Evolutionary conservation across 1,284 basidiomycete genomes (phyloP).

Genomic region (Laetiporus sulphureus): DNA sequence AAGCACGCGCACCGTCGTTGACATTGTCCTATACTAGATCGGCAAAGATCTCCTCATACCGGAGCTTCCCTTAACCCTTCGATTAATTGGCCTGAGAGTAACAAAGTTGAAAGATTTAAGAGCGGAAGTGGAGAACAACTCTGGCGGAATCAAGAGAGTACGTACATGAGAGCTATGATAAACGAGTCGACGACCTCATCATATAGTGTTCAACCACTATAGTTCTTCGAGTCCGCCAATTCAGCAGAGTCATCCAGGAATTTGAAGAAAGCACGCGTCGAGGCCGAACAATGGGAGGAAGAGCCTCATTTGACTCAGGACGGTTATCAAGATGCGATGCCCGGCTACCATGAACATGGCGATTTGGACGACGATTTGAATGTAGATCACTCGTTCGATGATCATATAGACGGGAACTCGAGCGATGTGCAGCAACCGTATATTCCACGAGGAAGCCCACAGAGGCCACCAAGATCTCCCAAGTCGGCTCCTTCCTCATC

Average conservation of each 20-base stretch:
- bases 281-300: too few relatives aligned
- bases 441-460: neutral
- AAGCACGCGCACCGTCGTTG: neutral
- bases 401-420: slow-evolving; percentile 6
- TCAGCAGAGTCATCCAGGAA: slow-evolving; percentile 34
- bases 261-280: too few relatives aligned
- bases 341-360: slow-evolving; percentile 39
- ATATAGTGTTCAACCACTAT: neutral
- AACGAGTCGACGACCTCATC: neutral
- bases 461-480: neutral
- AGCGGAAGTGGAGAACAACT: slow-evolving; percentile 34
- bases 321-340: slow-evolving; percentile 37
- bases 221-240: slow-evolving; percentile 52
- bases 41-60: slow-evolving; percentile 78
- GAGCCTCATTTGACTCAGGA: slow-evolving; percentile 10
- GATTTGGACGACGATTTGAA: slow-evolving; percentile 23
- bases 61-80: slow-evolving; percentile 71
- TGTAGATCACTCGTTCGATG: slow-evolving; percentile 31
- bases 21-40: slow-evolving; percentile 41
- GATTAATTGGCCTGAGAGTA: slow-evolving; percentile 78
- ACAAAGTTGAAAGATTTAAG: slow-evolving; percentile 81
- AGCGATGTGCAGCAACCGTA: neutral
- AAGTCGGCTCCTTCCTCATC: neutral
- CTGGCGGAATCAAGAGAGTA: slow-evolving; percentile 61
- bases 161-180: slow-evolving; percentile 14